Base-by-base conservation (phyloP, 345 rosid species). In the Syzygium aromaticum region DNA sequence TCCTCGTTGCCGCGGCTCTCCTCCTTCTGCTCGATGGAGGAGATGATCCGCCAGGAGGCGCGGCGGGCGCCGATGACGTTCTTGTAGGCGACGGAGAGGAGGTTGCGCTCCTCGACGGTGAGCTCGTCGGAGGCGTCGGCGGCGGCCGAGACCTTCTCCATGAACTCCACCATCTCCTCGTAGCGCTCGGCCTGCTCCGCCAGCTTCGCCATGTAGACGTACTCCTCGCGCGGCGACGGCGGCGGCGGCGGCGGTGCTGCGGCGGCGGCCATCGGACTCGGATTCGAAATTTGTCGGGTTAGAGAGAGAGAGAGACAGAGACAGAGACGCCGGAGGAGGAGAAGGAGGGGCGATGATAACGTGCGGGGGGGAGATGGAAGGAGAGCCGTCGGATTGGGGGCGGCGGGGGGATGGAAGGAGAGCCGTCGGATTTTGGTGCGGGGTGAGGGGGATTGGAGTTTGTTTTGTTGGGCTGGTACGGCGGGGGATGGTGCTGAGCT, bases 91-190 rank as follows among this genome's bases (percentile, higher is more conserved):
- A 93, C 95, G 43, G 95, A 93, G 54, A 93, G 93, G 77, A 91
- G 95, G 90, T 92, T 93, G 49, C 94, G 94, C 90, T 93, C 95
- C 92, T 93, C 94, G 1, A 93, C 92, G 67, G 92, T 88, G 88
- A 92, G 95, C 87, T 93, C 95, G 53, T 86, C 89, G 5, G 94
- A 90, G 88, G 92, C 97, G 53, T 89, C 93, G 64, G 93, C 89
- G 85, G 94, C 89, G 88, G 91, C 92, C 11, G 93, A 95, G 30
- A 95, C 95, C 90, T 92, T 92, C 67, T 95, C 98, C 98, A 95
- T 95, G 90, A 93, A 94, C 89, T 94, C 93, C 14, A 95, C 98
- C 98, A 95, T 95, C 91, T 95, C 96, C 88, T 95, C 98, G 84
- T 88, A 88, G 87, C 89, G 89, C 89, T 88, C 89, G 5, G 89